These are phyloP conservation scores for Babesia bigemina DNA, from an alignment of 169 alveolate genomes.

Conservation along the genomic window DNA sequence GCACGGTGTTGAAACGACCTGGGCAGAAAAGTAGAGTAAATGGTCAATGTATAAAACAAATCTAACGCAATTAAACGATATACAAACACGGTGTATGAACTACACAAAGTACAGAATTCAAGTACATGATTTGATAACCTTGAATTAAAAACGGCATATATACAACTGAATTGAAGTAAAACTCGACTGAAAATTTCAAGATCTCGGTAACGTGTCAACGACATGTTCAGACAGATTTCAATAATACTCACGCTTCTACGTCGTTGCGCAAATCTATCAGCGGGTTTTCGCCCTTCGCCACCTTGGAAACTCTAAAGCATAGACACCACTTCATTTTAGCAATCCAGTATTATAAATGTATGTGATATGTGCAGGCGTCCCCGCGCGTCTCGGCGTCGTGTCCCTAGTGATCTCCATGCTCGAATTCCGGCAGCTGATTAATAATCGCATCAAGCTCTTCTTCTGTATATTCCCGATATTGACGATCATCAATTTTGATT, in stretches of 20 bases:
- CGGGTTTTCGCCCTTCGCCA: conserved; percentile 5
- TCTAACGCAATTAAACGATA: too few species aligned
- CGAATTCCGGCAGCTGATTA: conserved; percentile 50
- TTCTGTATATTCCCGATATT: conserved; percentile 70
- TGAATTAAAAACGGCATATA: too few species aligned
- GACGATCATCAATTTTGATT: conserved; percentile 71
- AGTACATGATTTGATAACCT: too few species aligned
- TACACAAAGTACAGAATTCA: too few species aligned
- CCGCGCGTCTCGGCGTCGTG: conserved; percentile 21
- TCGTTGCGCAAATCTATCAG: background rate
- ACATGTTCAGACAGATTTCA: too few species aligned
- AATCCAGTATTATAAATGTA: background rate
- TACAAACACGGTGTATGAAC: too few species aligned
- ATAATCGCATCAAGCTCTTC: conserved; percentile 34
- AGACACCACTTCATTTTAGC: conserved; percentile 11
- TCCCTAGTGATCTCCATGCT: conserved; percentile 22
- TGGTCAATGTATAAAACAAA: too few species aligned
- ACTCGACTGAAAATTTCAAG: too few species aligned
- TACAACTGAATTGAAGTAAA: too few species aligned
- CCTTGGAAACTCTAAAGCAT: background rate
- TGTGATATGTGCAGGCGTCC: background rate
- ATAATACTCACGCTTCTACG: conserved; percentile 4
- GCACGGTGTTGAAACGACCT: too few species aligned
- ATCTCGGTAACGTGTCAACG: too few species aligned
- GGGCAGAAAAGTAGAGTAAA: too few species aligned